phyloP scores from a whole-genome alignment of 176 grass and related monocot species.

The Musa troglodytarum region DNA sequence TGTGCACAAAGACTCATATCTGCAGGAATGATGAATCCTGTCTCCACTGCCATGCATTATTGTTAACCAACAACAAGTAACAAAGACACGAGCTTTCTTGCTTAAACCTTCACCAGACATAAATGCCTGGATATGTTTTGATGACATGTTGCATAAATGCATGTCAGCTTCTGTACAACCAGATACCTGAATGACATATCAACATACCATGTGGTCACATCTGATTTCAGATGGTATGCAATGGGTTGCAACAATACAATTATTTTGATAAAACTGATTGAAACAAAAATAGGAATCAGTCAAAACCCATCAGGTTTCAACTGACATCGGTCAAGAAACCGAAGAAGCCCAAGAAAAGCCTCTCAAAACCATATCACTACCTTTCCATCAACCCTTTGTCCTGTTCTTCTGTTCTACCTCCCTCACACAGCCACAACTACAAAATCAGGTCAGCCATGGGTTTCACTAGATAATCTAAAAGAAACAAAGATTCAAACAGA shows the following conservation, averaged over 20 bases:
- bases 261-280: not conserved
- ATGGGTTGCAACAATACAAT: not conserved
- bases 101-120: not conserved
- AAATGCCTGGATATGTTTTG: not conserved
- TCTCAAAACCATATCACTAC: not conserved
- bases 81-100: not conserved
- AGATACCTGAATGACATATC: not conserved
- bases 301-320: not conserved
- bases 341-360: not conserved
- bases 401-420: not conserved
- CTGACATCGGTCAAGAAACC: not conserved
- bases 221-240: too few relatives aligned
- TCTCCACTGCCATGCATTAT: not conserved
- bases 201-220: too few relatives aligned
- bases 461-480: not conserved
- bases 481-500: not conserved
- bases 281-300: not conserved
- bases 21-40: not conserved
- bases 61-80: not conserved
- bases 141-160: not conserved
- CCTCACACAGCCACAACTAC: not conserved
- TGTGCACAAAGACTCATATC: not conserved
- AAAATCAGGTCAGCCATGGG: not conserved
- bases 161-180: not conserved
- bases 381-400: not conserved